Percentiles rank a stretch among this genome's conserved stretches.
Evolutionary conservation across 192 early-diverging fungal genomes (phyloP).

Genomic region (Phlyctochytrium arcticum): DNA sequence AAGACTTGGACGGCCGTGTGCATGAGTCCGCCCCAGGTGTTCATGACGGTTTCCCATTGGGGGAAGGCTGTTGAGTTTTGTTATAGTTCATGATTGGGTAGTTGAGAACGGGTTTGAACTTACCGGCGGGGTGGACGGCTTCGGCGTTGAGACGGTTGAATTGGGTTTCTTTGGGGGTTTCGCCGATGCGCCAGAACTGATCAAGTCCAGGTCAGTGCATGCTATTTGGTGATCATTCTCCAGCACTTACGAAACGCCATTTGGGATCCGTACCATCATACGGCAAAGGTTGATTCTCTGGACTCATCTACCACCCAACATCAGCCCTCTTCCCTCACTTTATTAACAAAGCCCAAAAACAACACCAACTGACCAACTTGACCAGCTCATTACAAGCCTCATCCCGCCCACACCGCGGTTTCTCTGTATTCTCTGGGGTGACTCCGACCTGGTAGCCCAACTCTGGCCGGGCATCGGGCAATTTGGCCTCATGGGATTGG

Average conservation of each 20-base stretch:
- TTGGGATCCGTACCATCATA: constrained; percentile 62
- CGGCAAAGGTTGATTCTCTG: constrained; percentile 51
- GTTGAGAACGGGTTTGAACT: background rate
- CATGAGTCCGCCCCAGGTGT: constrained; percentile 60
- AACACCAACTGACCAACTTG: constrained; percentile 14
- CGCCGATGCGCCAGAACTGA: constrained; percentile 63
- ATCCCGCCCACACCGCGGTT: constrained; percentile 59
- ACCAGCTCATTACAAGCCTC: constrained; percentile 55
- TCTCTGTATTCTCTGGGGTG: constrained; percentile 66
- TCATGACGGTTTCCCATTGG: constrained; percentile 59
- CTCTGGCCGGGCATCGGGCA: constrained; percentile 62
- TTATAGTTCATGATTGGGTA: background rate
- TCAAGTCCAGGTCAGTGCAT: too few relatives aligned
- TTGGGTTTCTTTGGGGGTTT: constrained; percentile 47
- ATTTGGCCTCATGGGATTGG: constrained; percentile 57
- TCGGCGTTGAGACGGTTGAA: constrained; percentile 61
- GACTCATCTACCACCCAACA: constrained; percentile 33
- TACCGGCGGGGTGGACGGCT: constrained; percentile 58
- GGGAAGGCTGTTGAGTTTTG: constrained; percentile 44
- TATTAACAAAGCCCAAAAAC: background rate
- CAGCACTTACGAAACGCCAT: constrained; percentile 54
- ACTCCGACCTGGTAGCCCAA: constrained; percentile 49
- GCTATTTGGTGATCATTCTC: background rate
- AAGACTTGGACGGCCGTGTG: constrained; percentile 49
- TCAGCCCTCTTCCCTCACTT: background rate